Percentiles rank a stretch among this genome's conserved stretches.
Conservation (phyloP, 176 grass and related monocot species). For the Oryza meyeriana region DNA sequence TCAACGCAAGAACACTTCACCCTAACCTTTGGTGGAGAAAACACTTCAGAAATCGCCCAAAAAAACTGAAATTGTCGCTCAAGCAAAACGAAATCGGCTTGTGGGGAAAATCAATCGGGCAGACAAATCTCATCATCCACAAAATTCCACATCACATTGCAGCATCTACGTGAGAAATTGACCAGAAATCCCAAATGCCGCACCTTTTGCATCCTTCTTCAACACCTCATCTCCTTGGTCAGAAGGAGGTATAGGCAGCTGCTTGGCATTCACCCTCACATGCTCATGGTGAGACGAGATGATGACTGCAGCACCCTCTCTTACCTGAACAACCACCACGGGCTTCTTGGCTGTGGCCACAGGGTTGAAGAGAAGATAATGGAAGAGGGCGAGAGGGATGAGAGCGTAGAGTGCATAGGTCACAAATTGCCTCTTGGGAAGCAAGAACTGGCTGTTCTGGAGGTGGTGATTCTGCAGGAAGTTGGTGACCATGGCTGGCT, state of each 20-base stretch:
- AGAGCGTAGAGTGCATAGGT: constrained; percentile 53
- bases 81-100: background rate
- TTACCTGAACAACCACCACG: background rate
- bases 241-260: background rate
- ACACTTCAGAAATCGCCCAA: background rate
- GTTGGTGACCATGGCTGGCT: constrained; percentile 36
- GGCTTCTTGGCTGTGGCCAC: background rate
- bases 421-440: constrained; percentile 43
- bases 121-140: background rate
- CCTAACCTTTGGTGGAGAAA: background rate
- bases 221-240: background rate
- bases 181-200: background rate
- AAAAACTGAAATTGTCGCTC: background rate
- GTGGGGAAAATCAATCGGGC: background rate
- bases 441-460: constrained; percentile 10
- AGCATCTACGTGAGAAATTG: background rate
- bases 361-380: constrained; percentile 55
- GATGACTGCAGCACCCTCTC: background rate
- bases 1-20: background rate
- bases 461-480: constrained; percentile 32
- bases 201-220: background rate
- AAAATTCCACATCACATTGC: background rate
- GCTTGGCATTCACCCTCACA: background rate
- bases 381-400: constrained; percentile 59
- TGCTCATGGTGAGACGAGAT: background rate